phyloP scores from a whole-genome alignment of 257 asterid genomes.

The Gentiana dahurica region DNA sequence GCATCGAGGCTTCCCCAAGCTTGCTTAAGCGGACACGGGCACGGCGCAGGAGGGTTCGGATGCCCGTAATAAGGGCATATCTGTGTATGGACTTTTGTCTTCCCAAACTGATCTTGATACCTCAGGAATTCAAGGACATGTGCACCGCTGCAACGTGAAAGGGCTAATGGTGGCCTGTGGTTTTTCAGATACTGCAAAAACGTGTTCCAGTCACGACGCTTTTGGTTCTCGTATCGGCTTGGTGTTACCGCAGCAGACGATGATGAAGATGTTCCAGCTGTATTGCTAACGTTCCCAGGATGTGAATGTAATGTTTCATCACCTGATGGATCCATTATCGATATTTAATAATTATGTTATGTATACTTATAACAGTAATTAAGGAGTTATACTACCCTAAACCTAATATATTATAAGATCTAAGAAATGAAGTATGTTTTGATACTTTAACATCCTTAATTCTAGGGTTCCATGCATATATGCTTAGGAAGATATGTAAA shows the following conservation, averaged over 20 bases:
- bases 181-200: conserved; percentile 74
- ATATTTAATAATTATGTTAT: background rate
- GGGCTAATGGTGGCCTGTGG: conserved; percentile 89
- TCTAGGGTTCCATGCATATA: conserved; percentile 11
- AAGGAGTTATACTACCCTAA: too few species aligned
- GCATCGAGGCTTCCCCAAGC: conserved; percentile 99
- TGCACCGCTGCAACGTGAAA: conserved; percentile 89
- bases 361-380: too few species aligned
- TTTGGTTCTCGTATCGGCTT: conserved; percentile 87
- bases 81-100: conserved; percentile 72
- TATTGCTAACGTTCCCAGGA: conserved; percentile 29
- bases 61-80: conserved; percentile 88
- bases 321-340: conserved; percentile 14
- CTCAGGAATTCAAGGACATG: conserved; percentile 90
- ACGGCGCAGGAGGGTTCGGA: conserved; percentile 89
- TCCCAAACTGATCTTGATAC: conserved; percentile 88
- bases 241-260: conserved; percentile 27
- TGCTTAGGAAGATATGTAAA: too few species aligned
- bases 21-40: conserved; percentile 93
- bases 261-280: conserved; percentile 5
- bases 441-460: background rate
- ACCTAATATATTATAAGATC: background rate
- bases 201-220: conserved; percentile 94
- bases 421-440: background rate
- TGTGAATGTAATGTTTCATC: conserved; percentile 35